Evolutionary conservation across 371 early-diverging fungal genomes (phyloP).

Genomic region (Rhizopus sp.): DNA sequence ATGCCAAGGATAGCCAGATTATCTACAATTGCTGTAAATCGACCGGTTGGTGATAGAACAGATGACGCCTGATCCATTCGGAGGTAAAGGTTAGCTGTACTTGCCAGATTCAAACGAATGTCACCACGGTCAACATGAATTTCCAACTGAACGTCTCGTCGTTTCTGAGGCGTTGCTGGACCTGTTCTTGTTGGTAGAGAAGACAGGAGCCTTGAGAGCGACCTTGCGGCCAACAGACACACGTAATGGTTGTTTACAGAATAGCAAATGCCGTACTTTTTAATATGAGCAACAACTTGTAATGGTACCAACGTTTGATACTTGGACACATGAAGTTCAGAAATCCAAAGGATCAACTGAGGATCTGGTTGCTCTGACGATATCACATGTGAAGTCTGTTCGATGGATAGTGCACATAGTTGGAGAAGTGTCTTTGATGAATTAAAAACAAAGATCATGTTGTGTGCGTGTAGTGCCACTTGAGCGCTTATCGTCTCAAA

Average conservation of each 20-base stretch:
- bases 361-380: background rate
- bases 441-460: slow-evolving; percentile 8
- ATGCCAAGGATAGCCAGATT: slow-evolving; percentile 17
- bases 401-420: slow-evolving; percentile 11
- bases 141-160: too few relatives aligned
- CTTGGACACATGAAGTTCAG: slow-evolving; percentile 11
- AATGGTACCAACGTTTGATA: background rate
- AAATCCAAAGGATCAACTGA: slow-evolving; percentile 18
- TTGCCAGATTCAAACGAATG: slow-evolving; percentile 10
- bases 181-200: background rate
- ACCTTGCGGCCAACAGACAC: slow-evolving; percentile 8
- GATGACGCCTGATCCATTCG: slow-evolving; percentile 6
- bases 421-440: slow-evolving; percentile 11
- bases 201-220: slow-evolving; percentile 4
- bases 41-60: background rate
- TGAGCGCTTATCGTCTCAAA: background rate
- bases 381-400: slow-evolving; percentile 11
- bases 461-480: slow-evolving; percentile 6
- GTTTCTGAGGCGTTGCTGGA: background rate
- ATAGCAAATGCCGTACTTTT: slow-evolving; percentile 14
- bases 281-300: slow-evolving; percentile 2
- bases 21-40: background rate
- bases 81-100: slow-evolving; percentile 5
- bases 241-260: slow-evolving; percentile 21
- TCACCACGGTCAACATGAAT: slow-evolving; percentile 9